A percentile compares a stretch with the other conserved stretches of the same genome.
phyloP scores from a whole-genome alignment of 768 basidiomycete genomes.

The Boletus fagicola region DNA sequence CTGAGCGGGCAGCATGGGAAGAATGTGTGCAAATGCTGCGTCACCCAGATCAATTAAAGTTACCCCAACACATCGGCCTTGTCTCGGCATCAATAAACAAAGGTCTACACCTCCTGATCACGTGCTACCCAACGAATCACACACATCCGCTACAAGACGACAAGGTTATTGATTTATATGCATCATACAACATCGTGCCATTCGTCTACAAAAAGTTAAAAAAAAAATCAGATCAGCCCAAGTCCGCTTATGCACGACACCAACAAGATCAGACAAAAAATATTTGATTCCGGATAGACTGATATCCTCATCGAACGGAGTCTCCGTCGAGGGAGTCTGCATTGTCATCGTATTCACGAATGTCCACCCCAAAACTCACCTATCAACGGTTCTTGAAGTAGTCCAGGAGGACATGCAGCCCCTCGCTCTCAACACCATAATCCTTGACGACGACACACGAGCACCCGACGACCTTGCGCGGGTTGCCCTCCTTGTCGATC shows the following conservation, averaged over 20 bases:
- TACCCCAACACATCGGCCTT: background rate
- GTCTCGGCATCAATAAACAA: background rate
- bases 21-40: background rate
- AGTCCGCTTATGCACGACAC: background rate
- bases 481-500: conserved; percentile 98
- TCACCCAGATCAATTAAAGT: background rate
- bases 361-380: conserved; percentile 28
- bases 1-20: conserved; percentile 6
- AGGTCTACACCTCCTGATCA: background rate
- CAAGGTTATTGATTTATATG: conserved; percentile 6
- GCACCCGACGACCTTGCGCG: conserved; percentile 92
- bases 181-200: conserved; percentile 12
- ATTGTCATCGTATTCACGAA: conserved; percentile 61
- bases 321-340: conserved; percentile 94
- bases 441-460: conserved; percentile 97
- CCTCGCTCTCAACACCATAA: conserved; percentile 93
- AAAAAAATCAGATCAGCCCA: conserved; percentile 9
- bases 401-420: conserved; percentile 88
- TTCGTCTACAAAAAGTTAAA: conserved; percentile 7
- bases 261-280: conserved; percentile 55
- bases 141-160: background rate
- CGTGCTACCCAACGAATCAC: background rate
- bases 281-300: conserved; percentile 30
- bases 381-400: conserved; percentile 93
- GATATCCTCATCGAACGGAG: conserved; percentile 58